Conservation (phyloP, 495 filamentous ascomycete species). For the Aspergillus leporis region DNA sequence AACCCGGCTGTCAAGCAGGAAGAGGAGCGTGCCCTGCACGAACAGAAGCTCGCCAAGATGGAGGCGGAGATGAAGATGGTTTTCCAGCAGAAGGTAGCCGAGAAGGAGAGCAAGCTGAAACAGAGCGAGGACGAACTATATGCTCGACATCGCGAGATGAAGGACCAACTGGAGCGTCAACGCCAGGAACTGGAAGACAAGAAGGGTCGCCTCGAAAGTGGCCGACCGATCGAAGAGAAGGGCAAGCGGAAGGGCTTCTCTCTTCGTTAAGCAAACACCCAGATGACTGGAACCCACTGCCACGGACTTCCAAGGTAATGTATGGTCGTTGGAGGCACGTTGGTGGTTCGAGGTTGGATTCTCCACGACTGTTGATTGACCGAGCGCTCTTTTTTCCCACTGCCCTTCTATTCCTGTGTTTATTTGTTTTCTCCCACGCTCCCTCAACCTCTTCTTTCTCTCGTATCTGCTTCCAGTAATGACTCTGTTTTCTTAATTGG, state of each 20-base stretch:
- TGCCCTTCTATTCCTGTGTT: conserved; percentile 40
- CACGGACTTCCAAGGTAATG: conserved; percentile 23
- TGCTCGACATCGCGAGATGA: conserved; percentile 98
- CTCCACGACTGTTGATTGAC: conserved; percentile 35
- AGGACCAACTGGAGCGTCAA: conserved; percentile 96
- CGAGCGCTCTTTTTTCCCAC: conserved; percentile 28
- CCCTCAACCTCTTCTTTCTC: conserved; percentile 35
- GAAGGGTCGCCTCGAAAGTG: conserved; percentile 89
- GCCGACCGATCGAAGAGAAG: conserved; percentile 94
- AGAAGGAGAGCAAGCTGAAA: conserved; percentile 99
- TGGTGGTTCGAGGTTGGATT: conserved; percentile 28
- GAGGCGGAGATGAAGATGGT: conserved; percentile 99
- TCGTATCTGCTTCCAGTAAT: conserved; percentile 35
- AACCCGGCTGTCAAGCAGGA: conserved; percentile 99
- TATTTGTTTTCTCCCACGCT: conserved; percentile 36
- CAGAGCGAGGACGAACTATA: conserved; percentile 99
- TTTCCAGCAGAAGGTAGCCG: conserved; percentile 99
- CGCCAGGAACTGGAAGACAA: conserved; percentile 94
- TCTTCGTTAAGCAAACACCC: conserved; percentile 64
- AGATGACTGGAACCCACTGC: conserved; percentile 23
- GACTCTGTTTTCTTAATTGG: conserved; percentile 35
- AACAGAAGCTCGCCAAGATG: conserved; percentile 99
- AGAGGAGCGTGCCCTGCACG: conserved; percentile 94
- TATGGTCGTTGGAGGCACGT: conserved; percentile 26
- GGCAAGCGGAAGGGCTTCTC: conserved; percentile 95